These are phyloP conservation scores for Corchorus olitorius DNA, from an alignment of 345 rosid species.

Conservation along the genomic window DNA sequence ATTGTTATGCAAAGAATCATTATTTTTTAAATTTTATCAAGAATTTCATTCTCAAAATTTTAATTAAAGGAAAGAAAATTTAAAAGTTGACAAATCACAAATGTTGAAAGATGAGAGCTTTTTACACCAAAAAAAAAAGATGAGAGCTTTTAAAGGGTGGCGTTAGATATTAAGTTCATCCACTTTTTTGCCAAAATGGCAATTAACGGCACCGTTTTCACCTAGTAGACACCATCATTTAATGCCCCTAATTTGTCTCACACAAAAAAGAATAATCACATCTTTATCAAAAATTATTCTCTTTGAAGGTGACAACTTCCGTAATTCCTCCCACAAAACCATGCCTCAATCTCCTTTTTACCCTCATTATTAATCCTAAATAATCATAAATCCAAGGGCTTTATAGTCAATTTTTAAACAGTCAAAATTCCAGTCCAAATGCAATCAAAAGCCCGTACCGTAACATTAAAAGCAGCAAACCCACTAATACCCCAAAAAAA, in stretches of 20 bases:
- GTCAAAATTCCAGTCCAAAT: conserved; percentile 2
- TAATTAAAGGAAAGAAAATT: no score
- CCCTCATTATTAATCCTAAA: background rate
- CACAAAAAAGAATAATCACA: conserved; percentile 5
- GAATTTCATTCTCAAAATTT: no score
- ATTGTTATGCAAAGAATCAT: background rate
- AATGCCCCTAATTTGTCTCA: conserved; percentile 1
- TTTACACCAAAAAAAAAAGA: no score
- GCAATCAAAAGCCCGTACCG: background rate
- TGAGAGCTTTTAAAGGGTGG: no score
- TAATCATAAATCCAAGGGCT: background rate
- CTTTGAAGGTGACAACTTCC: background rate
- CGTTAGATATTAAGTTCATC: no score
- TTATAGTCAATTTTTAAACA: background rate
- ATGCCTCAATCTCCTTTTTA: background rate
- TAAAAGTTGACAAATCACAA: no score
- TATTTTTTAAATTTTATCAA: no score
- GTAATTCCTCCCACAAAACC: background rate
- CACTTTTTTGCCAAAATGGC: background rate
- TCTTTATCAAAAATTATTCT: background rate
- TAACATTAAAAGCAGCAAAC: conserved; percentile 6
- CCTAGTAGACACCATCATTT: background rate
- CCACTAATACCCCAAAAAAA: background rate
- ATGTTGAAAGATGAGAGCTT: no score
- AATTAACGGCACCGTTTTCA: background rate